phyloP scores from a whole-genome alignment of 768 basidiomycete species.

The Rhodotorula kratochvilovae region DNA sequence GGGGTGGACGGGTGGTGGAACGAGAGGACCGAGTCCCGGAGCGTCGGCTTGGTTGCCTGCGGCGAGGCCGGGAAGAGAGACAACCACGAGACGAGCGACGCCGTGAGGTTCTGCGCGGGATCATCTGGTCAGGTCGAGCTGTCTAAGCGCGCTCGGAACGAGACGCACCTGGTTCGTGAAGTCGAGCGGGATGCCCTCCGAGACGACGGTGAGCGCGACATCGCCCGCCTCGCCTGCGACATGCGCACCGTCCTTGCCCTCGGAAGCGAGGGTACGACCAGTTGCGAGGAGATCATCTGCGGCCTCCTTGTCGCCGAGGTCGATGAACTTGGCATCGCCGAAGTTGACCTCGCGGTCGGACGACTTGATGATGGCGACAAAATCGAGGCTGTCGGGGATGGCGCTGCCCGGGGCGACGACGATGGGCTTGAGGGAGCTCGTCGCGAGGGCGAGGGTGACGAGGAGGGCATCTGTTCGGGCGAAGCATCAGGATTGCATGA shows the following conservation, averaged over 20 bases:
- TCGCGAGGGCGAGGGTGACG: conserved; percentile 33
- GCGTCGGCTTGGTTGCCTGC: conserved; percentile 12
- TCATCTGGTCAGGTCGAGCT: background rate
- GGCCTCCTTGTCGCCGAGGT: conserved; percentile 4
- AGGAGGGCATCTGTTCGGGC: conserved; percentile 29
- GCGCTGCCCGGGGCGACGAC: conserved; percentile 23
- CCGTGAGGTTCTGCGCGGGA: conserved; percentile 24
- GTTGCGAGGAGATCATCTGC: conserved; percentile 29
- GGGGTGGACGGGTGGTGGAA: conserved; percentile 37
- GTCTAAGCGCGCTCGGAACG: fast-evolving
- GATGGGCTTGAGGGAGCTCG: conserved; percentile 17
- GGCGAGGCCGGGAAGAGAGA: conserved; percentile 34
- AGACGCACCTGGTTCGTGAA: conserved; percentile 21
- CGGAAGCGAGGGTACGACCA: background rate
- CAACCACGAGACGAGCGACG: conserved; percentile 36
- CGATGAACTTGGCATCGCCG: background rate
- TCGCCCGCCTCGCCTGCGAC: conserved; percentile 8
- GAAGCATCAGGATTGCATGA: background rate
- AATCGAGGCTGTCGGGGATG: conserved; percentile 4
- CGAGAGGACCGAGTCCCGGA: conserved; percentile 19
- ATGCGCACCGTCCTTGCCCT: background rate
- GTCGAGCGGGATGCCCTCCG: conserved; percentile 20
- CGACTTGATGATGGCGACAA: conserved; percentile 26
- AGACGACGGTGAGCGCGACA: conserved; percentile 22
- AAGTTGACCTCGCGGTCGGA: background rate